Conservation (phyloP, 805 yeast genomes). For the Candida tammaniensis region DNA sequence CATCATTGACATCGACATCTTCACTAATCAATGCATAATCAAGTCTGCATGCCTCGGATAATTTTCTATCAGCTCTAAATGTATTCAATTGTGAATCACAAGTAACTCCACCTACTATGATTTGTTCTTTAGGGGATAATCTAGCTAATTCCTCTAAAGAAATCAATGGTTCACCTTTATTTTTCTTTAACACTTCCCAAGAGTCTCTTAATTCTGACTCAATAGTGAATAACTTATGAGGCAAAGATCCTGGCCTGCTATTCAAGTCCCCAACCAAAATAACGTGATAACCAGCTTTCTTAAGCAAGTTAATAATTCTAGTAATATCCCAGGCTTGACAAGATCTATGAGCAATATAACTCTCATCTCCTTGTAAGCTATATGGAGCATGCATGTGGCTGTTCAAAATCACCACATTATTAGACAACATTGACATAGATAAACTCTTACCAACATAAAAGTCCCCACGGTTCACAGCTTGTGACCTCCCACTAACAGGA, state of each 20-base stretch:
- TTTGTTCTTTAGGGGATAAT: slow-evolving; percentile 48
- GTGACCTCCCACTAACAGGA: slow-evolving; percentile 91
- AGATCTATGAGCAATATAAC: slow-evolving; percentile 85
- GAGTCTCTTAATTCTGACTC: slow-evolving; percentile 74
- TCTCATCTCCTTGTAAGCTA: slow-evolving; percentile 70
- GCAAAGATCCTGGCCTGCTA: slow-evolving; percentile 82
- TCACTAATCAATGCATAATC: slow-evolving; percentile 85
- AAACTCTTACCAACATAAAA: slow-evolving; percentile 95
- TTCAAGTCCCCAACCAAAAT: slow-evolving; percentile 92
- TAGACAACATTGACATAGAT: slow-evolving; percentile 61
- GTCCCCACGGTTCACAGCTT: slow-evolving; percentile 92
- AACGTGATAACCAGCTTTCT: slow-evolving; percentile 76
- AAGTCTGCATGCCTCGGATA: slow-evolving; percentile 77
- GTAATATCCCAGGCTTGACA: slow-evolving; percentile 97
- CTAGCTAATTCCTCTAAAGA: slow-evolving; percentile 18
- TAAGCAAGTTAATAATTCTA: slow-evolving; percentile 56
- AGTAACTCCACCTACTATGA: slow-evolving; percentile 75
- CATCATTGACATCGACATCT: slow-evolving; percentile 51
- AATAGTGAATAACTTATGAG: slow-evolving; percentile 66
- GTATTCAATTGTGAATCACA: slow-evolving; percentile 87
- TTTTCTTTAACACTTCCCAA: slow-evolving; percentile 65
- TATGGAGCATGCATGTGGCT: slow-evolving; percentile 99
- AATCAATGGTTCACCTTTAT: slow-evolving; percentile 5
- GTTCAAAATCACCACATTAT: slow-evolving; percentile 75
- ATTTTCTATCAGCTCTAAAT: slow-evolving; percentile 62